Percentiles rank a stretch among this genome's conserved stretches.
Conservation (phyloP, 2,329 filamentous ascomycete species). For the Colletotrichum lupini region DNA sequence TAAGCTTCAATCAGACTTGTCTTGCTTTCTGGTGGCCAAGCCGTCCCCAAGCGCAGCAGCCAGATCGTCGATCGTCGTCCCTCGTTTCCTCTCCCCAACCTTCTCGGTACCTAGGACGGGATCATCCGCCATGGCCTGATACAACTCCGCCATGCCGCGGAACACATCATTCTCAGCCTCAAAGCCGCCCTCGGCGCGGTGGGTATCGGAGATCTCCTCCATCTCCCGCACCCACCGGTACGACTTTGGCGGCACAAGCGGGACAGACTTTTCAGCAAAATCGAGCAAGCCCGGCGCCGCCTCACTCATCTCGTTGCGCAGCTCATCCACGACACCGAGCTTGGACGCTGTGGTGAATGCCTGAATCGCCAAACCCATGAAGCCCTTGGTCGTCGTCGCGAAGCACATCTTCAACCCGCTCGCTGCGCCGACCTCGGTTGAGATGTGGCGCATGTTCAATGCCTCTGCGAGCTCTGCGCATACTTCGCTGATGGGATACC, state of each 20-base stretch:
- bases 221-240: constrained; percentile 84
- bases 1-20: constrained; percentile 32
- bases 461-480: constrained; percentile 52
- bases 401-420: constrained; percentile 75
- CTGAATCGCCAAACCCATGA: constrained; percentile 76
- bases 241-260: constrained; percentile 77
- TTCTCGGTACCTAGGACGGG: constrained; percentile 69
- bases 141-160: constrained; percentile 69
- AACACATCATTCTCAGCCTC: constrained; percentile 61
- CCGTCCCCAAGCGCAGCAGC: constrained; percentile 62
- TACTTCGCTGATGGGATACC: constrained; percentile 51
- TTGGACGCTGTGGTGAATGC: constrained; percentile 75
- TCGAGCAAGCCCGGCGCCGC: constrained; percentile 59
- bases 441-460: constrained; percentile 62
- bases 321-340: constrained; percentile 69
- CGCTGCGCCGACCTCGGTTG: constrained; percentile 62
- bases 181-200: constrained; percentile 73
- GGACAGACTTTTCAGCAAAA: constrained; percentile 61
- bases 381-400: constrained; percentile 70
- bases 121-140: constrained; percentile 69
- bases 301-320: constrained; percentile 65
- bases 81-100: constrained; percentile 64
- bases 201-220: constrained; percentile 77
- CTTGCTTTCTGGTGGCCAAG: constrained; percentile 54
- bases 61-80: constrained; percentile 67